Evolutionary conservation across 805 yeast species (phyloP), one percentile per base, ranked within the genome.

Genomic region (Saturnispora ahearnii): DNA sequence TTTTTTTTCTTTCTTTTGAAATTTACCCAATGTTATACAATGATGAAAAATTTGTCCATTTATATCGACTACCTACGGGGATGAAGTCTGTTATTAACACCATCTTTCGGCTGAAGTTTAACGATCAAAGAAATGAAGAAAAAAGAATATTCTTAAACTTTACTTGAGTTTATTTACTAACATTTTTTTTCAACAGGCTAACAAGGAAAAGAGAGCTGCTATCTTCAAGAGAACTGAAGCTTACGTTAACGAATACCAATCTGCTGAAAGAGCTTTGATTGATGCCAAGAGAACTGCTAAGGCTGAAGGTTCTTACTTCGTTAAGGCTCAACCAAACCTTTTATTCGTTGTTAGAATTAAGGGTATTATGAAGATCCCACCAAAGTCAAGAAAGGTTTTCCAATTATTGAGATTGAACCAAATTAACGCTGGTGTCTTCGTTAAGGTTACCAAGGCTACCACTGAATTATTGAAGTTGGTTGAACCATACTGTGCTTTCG

Each of bases 341-440:
- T 95, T 87, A 62, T 88, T 90, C 73, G 95, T 90, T 69, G 82
- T 90, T 74, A 88, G 98, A 85, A 90, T 90, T 84, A 90, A 90
- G 91, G 97, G 97, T 90, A 87, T 90, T 74, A 86, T 79, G 90
- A 90, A 89, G 85, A 88, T 90, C 67, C 87, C 96, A 70, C 96
- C 97, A 70, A 90, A 90, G 85, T 96, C 96, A 82, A 89, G 96
- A 87, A 90, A 90, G 87, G 96, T 90, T 67, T 74, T 88, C 73
- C 96, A 85, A 77, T 82, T 89, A 72, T 79, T 87, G 74, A 84
- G 96, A 81, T 82, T 88, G 74, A 79, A 82, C 71, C 95, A 87
- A 79, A 86, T 88, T 75, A 88, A 88, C 81, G 79, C 93, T 67
- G 96, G 91, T 82, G 93, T 86, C 60, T 88, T 88, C 70, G 95